phyloP scores from a whole-genome alignment of 2,329 filamentous ascomycete species.

The Alternaria dauci region DNA sequence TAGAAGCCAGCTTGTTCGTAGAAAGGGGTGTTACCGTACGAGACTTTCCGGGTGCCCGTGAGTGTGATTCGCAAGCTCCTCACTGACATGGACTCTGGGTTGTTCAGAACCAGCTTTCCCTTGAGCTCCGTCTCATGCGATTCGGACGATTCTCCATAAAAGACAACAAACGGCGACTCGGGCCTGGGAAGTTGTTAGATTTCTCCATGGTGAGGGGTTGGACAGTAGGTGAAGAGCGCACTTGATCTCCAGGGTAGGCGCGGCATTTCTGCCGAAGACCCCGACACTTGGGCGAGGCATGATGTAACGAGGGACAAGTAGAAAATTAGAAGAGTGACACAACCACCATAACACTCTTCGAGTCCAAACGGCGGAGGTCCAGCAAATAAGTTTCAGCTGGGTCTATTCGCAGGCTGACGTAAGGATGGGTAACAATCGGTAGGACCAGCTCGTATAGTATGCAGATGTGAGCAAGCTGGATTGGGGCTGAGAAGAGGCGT shows the following conservation, averaged over 20 bases:
- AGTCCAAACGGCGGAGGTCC: not conserved
- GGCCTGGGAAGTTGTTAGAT: slow-evolving; percentile 43
- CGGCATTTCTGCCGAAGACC: slow-evolving; percentile 47
- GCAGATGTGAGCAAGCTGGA: slow-evolving; percentile 17
- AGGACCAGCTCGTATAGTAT: not conserved
- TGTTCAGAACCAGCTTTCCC: slow-evolving; percentile 57
- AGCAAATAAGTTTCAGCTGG: slow-evolving; percentile 1
- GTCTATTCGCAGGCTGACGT: slow-evolving; percentile 8
- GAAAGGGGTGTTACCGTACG: slow-evolving; percentile 40
- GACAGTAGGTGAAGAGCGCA: slow-evolving; percentile 34
- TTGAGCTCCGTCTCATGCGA: slow-evolving; percentile 55
- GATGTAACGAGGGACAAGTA: slow-evolving; percentile 19
- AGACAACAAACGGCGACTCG: slow-evolving; percentile 59
- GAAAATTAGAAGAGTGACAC: slow-evolving; percentile 17
- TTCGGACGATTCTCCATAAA: slow-evolving; percentile 59
- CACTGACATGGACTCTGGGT: slow-evolving; percentile 58
- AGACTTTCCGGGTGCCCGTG: slow-evolving; percentile 59
- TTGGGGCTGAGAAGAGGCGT: slow-evolving; percentile 3
- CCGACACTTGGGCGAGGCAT: slow-evolving; percentile 47
- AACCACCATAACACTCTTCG: slow-evolving; percentile 8
- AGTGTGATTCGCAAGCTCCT: slow-evolving; percentile 57
- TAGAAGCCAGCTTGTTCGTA: not conserved
- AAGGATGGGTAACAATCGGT: not conserved
- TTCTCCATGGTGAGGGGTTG: slow-evolving; percentile 1
- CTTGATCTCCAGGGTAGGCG: slow-evolving; percentile 55